These are phyloP conservation scores for Phragmites australis DNA, from an alignment of 176 grass and related monocot species.

Conservation along the genomic window DNA sequence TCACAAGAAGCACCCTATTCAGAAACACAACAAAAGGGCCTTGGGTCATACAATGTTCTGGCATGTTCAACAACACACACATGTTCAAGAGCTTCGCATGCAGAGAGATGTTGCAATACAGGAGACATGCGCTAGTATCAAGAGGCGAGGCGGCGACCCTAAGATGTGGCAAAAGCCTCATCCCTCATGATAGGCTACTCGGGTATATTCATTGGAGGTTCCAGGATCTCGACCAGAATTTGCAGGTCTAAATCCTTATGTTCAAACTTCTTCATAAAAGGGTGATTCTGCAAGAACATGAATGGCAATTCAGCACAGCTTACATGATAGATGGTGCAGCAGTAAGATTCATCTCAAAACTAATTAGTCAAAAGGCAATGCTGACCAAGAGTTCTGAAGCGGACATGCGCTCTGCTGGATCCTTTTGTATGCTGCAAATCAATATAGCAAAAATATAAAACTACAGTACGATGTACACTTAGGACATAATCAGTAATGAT, in stretches of 20 bases:
- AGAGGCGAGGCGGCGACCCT: neutral
- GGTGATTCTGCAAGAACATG: slow-evolving; percentile 57
- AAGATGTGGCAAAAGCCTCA: neutral
- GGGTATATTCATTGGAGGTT: slow-evolving; percentile 75
- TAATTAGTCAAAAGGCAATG: slow-evolving; percentile 24
- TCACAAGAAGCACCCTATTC: neutral
- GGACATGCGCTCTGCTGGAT: slow-evolving; percentile 69
- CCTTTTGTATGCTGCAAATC: slow-evolving; percentile 83
- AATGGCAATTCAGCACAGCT: neutral
- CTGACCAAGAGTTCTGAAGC: slow-evolving; percentile 90
- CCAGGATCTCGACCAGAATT: slow-evolving; percentile 69
- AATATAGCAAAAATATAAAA: neutral
- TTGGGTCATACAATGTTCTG: neutral
- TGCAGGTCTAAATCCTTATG: slow-evolving; percentile 76
- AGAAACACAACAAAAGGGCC: slow-evolving; percentile 26
- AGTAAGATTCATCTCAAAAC: neutral
- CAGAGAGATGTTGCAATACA: neutral
- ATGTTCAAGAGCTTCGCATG: slow-evolving; percentile 17
- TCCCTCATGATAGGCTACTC: slow-evolving; percentile 23
- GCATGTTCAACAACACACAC: slow-evolving; percentile 2
- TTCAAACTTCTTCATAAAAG: slow-evolving; percentile 94
- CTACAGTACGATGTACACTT: neutral
- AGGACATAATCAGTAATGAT: neutral
- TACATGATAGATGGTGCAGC: neutral
- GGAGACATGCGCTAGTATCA: neutral